Conservation (phyloP, 2,329 filamentous ascomycete genomes). For the Colletotrichum chlorophyti region DNA sequence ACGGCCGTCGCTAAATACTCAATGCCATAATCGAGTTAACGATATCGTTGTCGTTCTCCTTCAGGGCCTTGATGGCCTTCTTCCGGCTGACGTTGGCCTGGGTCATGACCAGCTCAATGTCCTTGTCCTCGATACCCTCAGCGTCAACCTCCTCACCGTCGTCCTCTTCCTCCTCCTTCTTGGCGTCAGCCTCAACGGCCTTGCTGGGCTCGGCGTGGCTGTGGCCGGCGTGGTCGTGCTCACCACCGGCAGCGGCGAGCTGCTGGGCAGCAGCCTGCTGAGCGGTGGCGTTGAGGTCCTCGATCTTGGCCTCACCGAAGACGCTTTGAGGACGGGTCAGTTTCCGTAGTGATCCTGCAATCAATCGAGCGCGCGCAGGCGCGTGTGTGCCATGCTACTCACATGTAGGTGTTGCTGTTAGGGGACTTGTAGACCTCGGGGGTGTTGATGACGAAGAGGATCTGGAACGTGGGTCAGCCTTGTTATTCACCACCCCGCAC, state of each 20-base stretch:
- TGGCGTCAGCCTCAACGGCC: slow-evolving; percentile 68
- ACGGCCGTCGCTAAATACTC: slow-evolving; percentile 68
- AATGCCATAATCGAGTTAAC: slow-evolving; percentile 99
- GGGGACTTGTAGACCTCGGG: slow-evolving; percentile 99
- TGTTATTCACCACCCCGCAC: slow-evolving; percentile 11
- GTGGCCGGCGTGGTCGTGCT: slow-evolving; percentile 73
- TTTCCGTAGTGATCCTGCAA: neutral
- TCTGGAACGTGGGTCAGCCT: slow-evolving; percentile 59
- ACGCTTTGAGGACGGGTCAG: slow-evolving; percentile 59
- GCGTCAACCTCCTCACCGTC: slow-evolving; percentile 97
- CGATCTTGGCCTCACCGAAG: slow-evolving; percentile 99
- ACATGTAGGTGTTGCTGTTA: slow-evolving; percentile 99
- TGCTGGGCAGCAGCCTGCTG: slow-evolving; percentile 96
- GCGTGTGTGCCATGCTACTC: slow-evolving; percentile 62
- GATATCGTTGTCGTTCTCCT: slow-evolving; percentile 99
- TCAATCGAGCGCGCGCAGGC: neutral
- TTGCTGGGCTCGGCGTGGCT: slow-evolving; percentile 74
- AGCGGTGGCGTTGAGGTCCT: slow-evolving; percentile 98
- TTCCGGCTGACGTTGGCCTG: slow-evolving; percentile 96
- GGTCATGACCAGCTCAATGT: slow-evolving; percentile 99
- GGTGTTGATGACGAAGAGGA: slow-evolving; percentile 99
- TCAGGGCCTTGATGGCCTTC: slow-evolving; percentile 98
- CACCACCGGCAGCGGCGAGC: slow-evolving; percentile 76
- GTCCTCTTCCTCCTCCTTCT: slow-evolving; percentile 84
- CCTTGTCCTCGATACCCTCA: slow-evolving; percentile 94